Evolutionary conservation across 805 yeast species (phyloP), one percentile per base, ranked within the genome.

Genomic region (Yarrowia yakushimensis): DNA sequence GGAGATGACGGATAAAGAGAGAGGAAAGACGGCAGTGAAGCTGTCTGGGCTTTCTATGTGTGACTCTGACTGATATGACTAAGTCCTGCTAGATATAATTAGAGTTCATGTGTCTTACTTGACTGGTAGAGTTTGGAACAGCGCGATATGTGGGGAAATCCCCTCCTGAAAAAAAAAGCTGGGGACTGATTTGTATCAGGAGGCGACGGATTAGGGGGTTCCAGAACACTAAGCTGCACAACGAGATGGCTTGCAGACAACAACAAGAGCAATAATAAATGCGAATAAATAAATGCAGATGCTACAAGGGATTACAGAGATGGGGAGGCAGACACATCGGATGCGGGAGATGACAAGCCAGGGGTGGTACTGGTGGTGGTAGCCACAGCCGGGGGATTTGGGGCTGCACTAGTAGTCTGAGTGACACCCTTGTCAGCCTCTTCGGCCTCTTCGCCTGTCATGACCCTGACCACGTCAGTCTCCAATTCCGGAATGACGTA

Each of bases 401-500:
- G 2, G 13, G 20, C 18, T 8, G 37, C 8, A n/a, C 20, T 7
- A n/a, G 37, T 20, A 12, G 20, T 17, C 6, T 18, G 7, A 17
- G 17, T 20, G 11, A 11, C 15, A 37, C 15, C 23, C 12, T 23
- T 4, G 23, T n/a, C 18, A 3, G 22, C 41, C 34, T 13, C 34
- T 31, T 15, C 17, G 5, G 34, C 17, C 17, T 31, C 34, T 17
- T 11, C 10, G 10, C 37, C n/a, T 15, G 2, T 33, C 59, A 52
- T 23, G 18, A 52, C 59, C 43, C 59, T n/a, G n/a, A 25, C 43
- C 11, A 52, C 59, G 31, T 52, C 59, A 11, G 17, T 25, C 17
- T 52, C 59, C 33, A 52, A 30, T 18, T 36, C 43, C 27, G 59
- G 59, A 18, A 52, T 52, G 33, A 52, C 43, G 33, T 52, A 52